phyloP scores from a whole-genome alignment of 2,329 filamentous ascomycete species.

The Pseudohalonectria lignicola region DNA sequence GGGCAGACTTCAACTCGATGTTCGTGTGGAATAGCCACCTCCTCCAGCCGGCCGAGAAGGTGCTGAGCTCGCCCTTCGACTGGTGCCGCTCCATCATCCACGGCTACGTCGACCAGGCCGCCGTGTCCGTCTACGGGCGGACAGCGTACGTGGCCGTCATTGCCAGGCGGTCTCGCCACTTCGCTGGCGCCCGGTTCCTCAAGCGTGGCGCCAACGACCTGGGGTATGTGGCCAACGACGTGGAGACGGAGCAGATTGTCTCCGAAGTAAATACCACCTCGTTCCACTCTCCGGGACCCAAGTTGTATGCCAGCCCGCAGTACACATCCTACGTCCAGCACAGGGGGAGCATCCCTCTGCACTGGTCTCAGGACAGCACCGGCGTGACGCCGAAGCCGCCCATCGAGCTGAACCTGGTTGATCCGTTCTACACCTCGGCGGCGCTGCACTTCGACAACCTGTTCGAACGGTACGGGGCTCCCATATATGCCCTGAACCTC shows the following conservation, averaged over 20 bases:
- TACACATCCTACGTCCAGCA: constrained; percentile 97
- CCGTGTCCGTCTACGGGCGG: constrained; percentile 75
- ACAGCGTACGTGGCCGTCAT: constrained; percentile 89
- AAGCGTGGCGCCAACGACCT: constrained; percentile 92
- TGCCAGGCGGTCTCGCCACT: constrained; percentile 81
- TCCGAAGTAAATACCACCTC: constrained; percentile 91
- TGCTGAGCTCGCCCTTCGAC: constrained; percentile 73
- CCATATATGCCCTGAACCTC: constrained; percentile 83
- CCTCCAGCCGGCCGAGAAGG: constrained; percentile 59
- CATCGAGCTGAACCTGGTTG: constrained; percentile 88
- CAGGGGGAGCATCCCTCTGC: constrained; percentile 87
- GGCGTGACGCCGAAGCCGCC: constrained; percentile 94
- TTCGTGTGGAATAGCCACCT: constrained; percentile 97
- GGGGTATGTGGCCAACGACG: constrained; percentile 95
- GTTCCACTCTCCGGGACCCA: constrained; percentile 82
- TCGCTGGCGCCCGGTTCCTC: constrained; percentile 86
- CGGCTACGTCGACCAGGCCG: constrained; percentile 88
- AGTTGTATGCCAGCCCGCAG: constrained; percentile 75
- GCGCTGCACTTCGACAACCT: constrained; percentile 92
- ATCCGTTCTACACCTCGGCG: constrained; percentile 90
- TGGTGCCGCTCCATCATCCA: constrained; percentile 96
- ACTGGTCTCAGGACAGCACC: constrained; percentile 95
- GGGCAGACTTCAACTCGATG: constrained; percentile 77
- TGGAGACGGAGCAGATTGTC: constrained; percentile 97
- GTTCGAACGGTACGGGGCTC: constrained; percentile 85